These are phyloP conservation scores for Platismatia glauca DNA, from an alignment of 495 filamentous ascomycete genomes.

Conservation along the genomic window DNA sequence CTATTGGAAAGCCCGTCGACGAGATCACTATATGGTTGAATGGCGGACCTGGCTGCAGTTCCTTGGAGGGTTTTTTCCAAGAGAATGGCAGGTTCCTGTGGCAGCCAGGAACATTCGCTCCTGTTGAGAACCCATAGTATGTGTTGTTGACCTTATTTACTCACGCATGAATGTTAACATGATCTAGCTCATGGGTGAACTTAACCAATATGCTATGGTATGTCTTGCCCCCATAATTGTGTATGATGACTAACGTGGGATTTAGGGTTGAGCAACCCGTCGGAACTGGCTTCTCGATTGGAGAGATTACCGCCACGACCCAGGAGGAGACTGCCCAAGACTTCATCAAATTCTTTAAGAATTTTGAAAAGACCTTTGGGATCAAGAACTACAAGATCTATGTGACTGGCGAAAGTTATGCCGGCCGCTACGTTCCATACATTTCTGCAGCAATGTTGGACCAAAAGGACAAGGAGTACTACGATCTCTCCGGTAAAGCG, in stretches of 20 bases:
- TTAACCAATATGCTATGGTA: constrained; percentile 56
- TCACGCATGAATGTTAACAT: constrained; percentile 9
- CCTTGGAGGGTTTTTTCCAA: constrained; percentile 56
- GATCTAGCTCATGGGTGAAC: constrained; percentile 44
- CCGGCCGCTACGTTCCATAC: constrained; percentile 46
- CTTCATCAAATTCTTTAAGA: constrained; percentile 56
- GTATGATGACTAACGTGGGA: constrained; percentile 31
- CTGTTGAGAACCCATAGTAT: constrained; percentile 50
- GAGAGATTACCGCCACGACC: constrained; percentile 42
- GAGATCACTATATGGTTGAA: constrained; percentile 71
- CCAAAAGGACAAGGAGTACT: constrained; percentile 39
- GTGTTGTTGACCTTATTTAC: neutral
- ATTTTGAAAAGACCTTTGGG: constrained; percentile 51
- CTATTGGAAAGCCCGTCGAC: constrained; percentile 42
- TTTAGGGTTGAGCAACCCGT: constrained; percentile 46
- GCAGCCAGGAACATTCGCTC: constrained; percentile 49
- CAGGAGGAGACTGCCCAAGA: constrained; percentile 50
- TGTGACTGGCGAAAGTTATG: constrained; percentile 55
- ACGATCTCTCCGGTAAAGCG: constrained; percentile 35
- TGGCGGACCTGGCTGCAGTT: constrained; percentile 62
- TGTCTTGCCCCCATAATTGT: constrained; percentile 7
- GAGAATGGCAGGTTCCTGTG: constrained; percentile 58
- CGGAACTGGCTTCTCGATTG: constrained; percentile 48
- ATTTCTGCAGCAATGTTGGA: constrained; percentile 46
- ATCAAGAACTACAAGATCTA: constrained; percentile 54